phyloP scores from a whole-genome alignment of 805 yeast species.

The Pichia sporocuriosa region DNA sequence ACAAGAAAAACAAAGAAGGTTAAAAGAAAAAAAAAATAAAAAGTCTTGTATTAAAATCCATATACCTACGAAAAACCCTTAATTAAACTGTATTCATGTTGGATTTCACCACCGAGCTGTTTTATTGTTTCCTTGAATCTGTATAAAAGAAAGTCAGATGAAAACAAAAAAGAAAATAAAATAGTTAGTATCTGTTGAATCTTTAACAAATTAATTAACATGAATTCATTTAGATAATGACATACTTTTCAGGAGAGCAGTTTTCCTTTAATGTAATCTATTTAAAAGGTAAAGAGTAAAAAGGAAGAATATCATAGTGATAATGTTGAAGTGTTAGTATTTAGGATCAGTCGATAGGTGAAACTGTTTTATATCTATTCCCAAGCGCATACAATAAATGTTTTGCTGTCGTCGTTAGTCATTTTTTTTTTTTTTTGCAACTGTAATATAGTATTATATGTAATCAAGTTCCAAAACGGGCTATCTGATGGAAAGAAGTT shows the following conservation, averaged over 20 bases:
- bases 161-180: not conserved
- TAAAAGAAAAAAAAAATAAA: not conserved
- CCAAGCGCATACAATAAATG: constrained; percentile 6
- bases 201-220: too few relatives aligned
- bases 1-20: constrained; percentile 20
- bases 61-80: constrained; percentile 46
- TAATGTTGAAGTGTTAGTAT: constrained; percentile 2
- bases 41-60: not conserved
- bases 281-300: too few relatives aligned
- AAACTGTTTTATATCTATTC: too few relatives aligned
- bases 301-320: too few relatives aligned
- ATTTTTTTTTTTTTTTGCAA: not conserved
- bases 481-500: too few relatives aligned
- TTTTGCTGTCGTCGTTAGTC: constrained; percentile 9
- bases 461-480: too few relatives aligned
- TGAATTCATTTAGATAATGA: too few relatives aligned
- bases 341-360: not conserved
- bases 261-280: constrained; percentile 10
- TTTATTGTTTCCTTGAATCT: constrained; percentile 43
- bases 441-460: not conserved
- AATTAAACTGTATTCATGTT: constrained; percentile 55
- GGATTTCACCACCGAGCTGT: constrained; percentile 54
- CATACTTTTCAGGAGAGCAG: constrained; percentile 8
- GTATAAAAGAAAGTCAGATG: constrained; percentile 13
- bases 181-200: not conserved